Conservation (phyloP, 2,329 filamentous ascomycete genomes). For the Escovopsis sp. region DNA sequence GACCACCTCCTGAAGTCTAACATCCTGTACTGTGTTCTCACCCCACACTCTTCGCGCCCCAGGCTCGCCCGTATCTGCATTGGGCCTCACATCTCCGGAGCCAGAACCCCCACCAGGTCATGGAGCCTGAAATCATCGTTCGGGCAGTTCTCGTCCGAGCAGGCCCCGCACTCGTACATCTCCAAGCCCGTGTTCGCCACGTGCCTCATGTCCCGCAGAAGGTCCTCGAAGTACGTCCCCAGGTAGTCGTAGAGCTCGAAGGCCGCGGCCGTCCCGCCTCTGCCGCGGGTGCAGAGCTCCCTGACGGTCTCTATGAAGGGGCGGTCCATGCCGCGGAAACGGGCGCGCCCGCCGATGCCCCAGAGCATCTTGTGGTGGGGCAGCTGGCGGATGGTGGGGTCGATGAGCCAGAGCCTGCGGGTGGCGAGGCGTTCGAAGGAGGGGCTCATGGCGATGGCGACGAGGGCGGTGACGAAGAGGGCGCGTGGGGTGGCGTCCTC, state of each 20-base stretch:
- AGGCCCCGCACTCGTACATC: not conserved
- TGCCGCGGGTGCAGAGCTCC: not conserved
- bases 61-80: too few species aligned
- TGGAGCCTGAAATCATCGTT: not conserved
- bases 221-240: not conserved
- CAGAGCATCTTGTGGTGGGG: not conserved
- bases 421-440: too few species aligned
- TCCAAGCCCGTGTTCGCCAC: not conserved
- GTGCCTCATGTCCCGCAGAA: not conserved
- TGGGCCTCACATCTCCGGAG: too few species aligned
- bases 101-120: not conserved
- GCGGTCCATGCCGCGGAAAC: not conserved
- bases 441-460: too few species aligned
- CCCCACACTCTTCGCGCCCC: too few species aligned
- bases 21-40: too few species aligned
- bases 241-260: not conserved
- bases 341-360: not conserved
- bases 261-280: not conserved
- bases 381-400: not conserved
- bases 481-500: not conserved
- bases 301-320: not conserved
- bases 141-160: not conserved
- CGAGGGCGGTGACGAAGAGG: too few species aligned
- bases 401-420: conserved; percentile 1
- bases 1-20: too few species aligned